Evolutionary conservation across 2,329 filamentous ascomycete species (phyloP).

Genomic region (Plenodomus tracheiphilus): DNA sequence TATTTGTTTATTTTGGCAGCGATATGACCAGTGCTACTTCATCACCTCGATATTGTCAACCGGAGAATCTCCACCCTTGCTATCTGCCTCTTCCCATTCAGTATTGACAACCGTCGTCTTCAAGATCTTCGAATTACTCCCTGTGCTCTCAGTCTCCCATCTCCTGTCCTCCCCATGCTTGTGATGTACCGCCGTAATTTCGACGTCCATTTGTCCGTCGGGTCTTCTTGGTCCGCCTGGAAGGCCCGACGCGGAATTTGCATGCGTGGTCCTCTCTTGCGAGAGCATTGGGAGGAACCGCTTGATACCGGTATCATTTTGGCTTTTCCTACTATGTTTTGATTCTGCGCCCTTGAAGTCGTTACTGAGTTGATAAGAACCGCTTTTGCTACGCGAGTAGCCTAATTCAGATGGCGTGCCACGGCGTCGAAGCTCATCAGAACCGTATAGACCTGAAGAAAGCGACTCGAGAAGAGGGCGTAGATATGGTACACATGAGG

Average conservation of each 20-base stretch:
- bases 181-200: conserved; percentile 30
- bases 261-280: conserved; percentile 30
- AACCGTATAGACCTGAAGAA: conserved; percentile 38
- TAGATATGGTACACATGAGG: conserved; percentile 41
- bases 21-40: not conserved
- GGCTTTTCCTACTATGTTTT: conserved; percentile 20
- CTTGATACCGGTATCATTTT: conserved; percentile 24
- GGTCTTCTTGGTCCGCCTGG: conserved; percentile 36
- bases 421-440: conserved; percentile 37
- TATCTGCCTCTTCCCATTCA: conserved; percentile 37
- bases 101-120: conserved; percentile 43
- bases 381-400: conserved; percentile 31
- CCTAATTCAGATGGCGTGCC: conserved; percentile 34
- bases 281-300: conserved; percentile 37
- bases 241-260: conserved; percentile 40
- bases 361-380: conserved; percentile 34
- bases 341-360: conserved; percentile 8
- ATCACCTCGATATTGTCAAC: conserved; percentile 29
- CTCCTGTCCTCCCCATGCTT: conserved; percentile 18
- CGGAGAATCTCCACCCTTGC: conserved; percentile 16
- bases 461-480: conserved; percentile 40
- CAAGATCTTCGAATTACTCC: conserved; percentile 39
- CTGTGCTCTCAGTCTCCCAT: conserved; percentile 40
- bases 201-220: conserved; percentile 37
- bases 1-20: no score